Evolutionary conservation across 2,329 filamentous ascomycete species (phyloP).

Genomic region (Cladosporium austrohemisphaericum): DNA sequence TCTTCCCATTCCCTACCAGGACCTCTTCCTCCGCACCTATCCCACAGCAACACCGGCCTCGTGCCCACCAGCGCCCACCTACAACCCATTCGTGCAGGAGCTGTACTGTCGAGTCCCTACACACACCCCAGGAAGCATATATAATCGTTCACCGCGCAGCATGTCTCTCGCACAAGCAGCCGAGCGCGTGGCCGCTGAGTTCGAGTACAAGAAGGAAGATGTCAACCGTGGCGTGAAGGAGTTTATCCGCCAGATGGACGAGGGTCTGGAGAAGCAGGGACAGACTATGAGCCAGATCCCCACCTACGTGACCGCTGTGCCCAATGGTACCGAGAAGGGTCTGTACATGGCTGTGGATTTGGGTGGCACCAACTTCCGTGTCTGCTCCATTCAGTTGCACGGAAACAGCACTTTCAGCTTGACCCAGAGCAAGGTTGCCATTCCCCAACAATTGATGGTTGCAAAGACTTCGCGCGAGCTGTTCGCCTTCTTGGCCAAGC

Average conservation of each 20-base stretch:
- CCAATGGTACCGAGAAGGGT: slow-evolving; percentile 97
- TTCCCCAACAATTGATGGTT: slow-evolving; percentile 85
- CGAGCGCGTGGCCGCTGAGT: slow-evolving; percentile 74
- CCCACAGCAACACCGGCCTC: slow-evolving; percentile 23
- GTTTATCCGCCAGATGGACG: slow-evolving; percentile 84
- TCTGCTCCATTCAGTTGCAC: slow-evolving; percentile 90
- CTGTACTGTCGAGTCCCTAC: slow-evolving; percentile 33
- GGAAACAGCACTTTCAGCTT: slow-evolving; percentile 94
- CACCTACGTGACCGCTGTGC: slow-evolving; percentile 91
- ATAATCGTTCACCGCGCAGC: slow-evolving; percentile 37
- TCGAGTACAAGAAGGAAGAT: slow-evolving; percentile 75
- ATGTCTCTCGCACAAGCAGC: slow-evolving; percentile 64
- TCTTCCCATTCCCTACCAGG: slow-evolving; percentile 19
- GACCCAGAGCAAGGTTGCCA: slow-evolving; percentile 86
- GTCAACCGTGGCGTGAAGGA: slow-evolving; percentile 78
- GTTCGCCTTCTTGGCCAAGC: slow-evolving; percentile 87
- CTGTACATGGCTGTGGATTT: slow-evolving; percentile 94
- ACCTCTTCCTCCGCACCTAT: slow-evolving; percentile 20
- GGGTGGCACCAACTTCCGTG: slow-evolving; percentile 97
- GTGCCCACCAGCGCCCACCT: slow-evolving; percentile 26
- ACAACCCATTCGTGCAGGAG: slow-evolving; percentile 35
- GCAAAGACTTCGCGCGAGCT: slow-evolving; percentile 82
- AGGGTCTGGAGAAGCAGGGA: slow-evolving; percentile 74
- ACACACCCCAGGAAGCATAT: slow-evolving; percentile 27
- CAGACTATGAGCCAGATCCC: slow-evolving; percentile 92